Evolutionary conservation across 2,329 filamentous ascomycete genomes (phyloP), one percentile per base, ranked within the genome.

Genomic region (Epichloe sp.): DNA sequence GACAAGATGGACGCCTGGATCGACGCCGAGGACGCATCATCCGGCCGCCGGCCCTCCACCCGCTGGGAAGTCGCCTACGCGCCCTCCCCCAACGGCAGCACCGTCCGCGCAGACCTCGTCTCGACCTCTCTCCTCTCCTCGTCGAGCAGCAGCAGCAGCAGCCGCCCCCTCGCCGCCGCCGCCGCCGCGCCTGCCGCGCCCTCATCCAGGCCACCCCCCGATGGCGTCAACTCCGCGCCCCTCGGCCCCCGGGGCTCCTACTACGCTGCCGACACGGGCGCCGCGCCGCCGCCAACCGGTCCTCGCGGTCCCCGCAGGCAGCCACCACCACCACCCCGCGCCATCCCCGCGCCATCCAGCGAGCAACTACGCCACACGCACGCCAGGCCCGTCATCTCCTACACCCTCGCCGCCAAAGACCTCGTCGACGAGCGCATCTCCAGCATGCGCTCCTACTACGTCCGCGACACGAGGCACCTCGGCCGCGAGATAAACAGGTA

Each of bases 31-130:
- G 71, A 82, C 58, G 65, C 71, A 14, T 59, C 71, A 12, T 59
- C 68, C 58, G 60, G 71, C 48, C 65, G 75, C 45, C 65, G 70
- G 49, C 65, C 68, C 17, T 60, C 54, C 59, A 64, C 63, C 5
- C 71, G 82, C 23, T 95, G 85, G 81, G 86, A 91, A 65, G 79
- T 95, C 6, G 66, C 75, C 6, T 95, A 94, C 61, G 74, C 80
- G 23, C 67, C 72, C 26, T 75, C 75, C 3, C 4, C 74, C 2
- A 71, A 80, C 48, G 78, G 77, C 26, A 65, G 68, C 40, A 71
- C 49, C 21, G 45, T 83, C 12, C 72, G 72, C 38, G 81, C 80
- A 15, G 41, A 36, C 15, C 51, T 58, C 35, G 51, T 51, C 11
- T 52, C 53, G 7, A 52, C 37, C 5, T 54, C 52, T 6, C 43